Percentiles rank a stretch among this genome's conserved stretches.
These are phyloP conservation scores for Saccharomycopsis schoenii DNA, from an alignment of 805 yeast species.

Conservation along the genomic window DNA sequence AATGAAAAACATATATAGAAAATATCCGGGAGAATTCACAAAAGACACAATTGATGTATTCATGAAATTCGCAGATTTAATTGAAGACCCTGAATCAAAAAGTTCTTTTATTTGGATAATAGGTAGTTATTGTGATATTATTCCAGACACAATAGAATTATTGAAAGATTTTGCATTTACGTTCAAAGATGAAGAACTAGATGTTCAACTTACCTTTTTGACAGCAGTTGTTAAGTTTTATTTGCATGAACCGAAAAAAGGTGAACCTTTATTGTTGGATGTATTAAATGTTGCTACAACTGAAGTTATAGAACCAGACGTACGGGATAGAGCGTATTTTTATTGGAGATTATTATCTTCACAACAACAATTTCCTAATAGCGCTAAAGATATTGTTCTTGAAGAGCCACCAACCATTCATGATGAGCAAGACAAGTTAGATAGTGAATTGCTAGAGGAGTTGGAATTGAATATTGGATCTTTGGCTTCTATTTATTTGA, in stretches of 20 bases:
- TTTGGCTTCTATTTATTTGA: conserved; percentile 72
- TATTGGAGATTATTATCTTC: conserved; percentile 73
- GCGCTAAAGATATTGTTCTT: conserved; percentile 45
- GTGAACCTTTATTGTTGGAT: conserved; percentile 47
- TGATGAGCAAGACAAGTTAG: conserved; percentile 58
- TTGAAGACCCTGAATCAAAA: conserved; percentile 73
- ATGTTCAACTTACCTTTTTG: conserved; percentile 63
- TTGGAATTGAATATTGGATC: conserved; percentile 75
- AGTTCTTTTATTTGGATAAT: conserved; percentile 75
- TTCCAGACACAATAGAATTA: conserved; percentile 29
- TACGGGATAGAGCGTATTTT: conserved; percentile 75
- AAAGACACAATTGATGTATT: conserved; percentile 2
- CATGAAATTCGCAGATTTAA: conserved; percentile 32
- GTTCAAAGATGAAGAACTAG: conserved; percentile 55
- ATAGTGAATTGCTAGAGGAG: conserved; percentile 65
- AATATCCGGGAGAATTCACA: conserved; percentile 45
- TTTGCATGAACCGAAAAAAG: conserved; percentile 42
- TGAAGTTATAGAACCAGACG: conserved; percentile 69
- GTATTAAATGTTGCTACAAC: conserved; percentile 64
- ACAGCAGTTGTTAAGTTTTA: conserved; percentile 70
- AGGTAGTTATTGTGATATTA: conserved; percentile 53
- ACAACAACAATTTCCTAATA: conserved; percentile 31
- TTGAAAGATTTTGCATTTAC: conserved; percentile 29
- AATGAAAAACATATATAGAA: conserved; percentile 63
- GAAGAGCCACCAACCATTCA: conserved; percentile 54